A percentile compares a stretch with the other conserved stretches of the same genome.
phyloP scores from a whole-genome alignment of 228 moss, liverwort and hornwort genomes.

The Sphagnum magellanicum region DNA sequence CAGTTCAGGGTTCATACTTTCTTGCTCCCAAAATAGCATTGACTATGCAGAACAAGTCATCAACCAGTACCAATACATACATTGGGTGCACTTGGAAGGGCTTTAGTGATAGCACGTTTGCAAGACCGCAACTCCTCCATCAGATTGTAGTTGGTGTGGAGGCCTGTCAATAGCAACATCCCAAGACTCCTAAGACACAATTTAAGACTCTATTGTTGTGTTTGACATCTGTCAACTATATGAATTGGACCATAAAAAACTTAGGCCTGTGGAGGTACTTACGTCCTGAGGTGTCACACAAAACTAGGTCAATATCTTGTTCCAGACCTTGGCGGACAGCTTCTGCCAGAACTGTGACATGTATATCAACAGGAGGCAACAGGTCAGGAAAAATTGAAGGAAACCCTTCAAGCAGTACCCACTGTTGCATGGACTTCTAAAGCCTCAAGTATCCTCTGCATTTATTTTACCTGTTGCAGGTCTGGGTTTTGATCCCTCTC shows the following conservation, averaged over 20 bases:
- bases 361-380: constrained; percentile 4
- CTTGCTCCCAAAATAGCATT: too few relatives aligned
- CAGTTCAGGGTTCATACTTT: too few relatives aligned
- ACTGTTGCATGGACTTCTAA: too few relatives aligned
- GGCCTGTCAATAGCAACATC: constrained; percentile 29
- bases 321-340: constrained; percentile 67
- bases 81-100: constrained; percentile 82
- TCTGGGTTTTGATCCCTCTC: constrained; percentile 60
- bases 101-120: constrained; percentile 73
- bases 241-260: too few relatives aligned
- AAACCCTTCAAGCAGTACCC: too few relatives aligned
- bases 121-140: constrained; percentile 98
- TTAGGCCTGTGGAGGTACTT: constrained; percentile 12
- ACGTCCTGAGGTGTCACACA: constrained; percentile 97
- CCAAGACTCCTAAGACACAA: too few relatives aligned
- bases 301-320: constrained; percentile 72
- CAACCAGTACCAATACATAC: constrained; percentile 25
- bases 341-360: constrained; percentile 73
- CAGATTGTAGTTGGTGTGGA: constrained; percentile 87
- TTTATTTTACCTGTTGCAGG: constrained; percentile 57
- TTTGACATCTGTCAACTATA: too few relatives aligned
- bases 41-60: too few relatives aligned
- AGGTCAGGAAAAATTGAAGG: background rate
- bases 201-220: too few relatives aligned
- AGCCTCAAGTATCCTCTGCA: too few relatives aligned